phyloP scores from a whole-genome alignment of 1,139 yeast genomes.

The Suhomyces wounanorum region DNA sequence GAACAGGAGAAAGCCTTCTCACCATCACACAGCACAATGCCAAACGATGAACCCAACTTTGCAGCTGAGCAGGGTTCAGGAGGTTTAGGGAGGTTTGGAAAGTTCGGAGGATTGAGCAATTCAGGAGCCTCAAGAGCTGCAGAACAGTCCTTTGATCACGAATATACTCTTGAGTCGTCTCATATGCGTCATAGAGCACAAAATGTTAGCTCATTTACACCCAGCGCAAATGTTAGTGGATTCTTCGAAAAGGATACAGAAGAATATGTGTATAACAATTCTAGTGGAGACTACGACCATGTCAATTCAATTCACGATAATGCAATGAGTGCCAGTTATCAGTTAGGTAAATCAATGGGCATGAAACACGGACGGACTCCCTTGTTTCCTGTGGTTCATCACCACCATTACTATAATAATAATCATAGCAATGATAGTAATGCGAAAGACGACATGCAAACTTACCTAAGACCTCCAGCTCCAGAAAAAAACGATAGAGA shows the following conservation, averaged over 20 bases:
- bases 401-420: slow-evolving; percentile 12
- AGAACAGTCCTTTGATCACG: slow-evolving; percentile 3
- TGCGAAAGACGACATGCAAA: neutral
- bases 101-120: neutral
- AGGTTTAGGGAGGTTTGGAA: neutral
- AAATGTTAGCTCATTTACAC: slow-evolving; percentile 25
- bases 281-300: slow-evolving; percentile 22
- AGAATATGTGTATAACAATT: slow-evolving; percentile 27
- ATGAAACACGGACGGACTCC: neutral
- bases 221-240: slow-evolving; percentile 22
- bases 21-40: neutral
- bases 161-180: slow-evolving; percentile 2
- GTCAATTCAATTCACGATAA: slow-evolving; percentile 7
- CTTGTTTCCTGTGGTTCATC: slow-evolving; percentile 9
- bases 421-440: neutral
- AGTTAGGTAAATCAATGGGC: slow-evolving; percentile 14
- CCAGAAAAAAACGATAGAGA: neutral
- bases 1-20: neutral
- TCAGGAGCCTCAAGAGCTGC: neutral
- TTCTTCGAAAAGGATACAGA: slow-evolving; percentile 18
- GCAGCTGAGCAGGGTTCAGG: neutral
- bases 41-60: neutral
- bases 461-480: neutral
- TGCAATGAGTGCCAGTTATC: slow-evolving; percentile 16
- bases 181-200: slow-evolving; percentile 1